Evolutionary conservation across 768 basidiomycete genomes (phyloP), one percentile per base, ranked within the genome.

Genomic region (Obba rivulosa): DNA sequence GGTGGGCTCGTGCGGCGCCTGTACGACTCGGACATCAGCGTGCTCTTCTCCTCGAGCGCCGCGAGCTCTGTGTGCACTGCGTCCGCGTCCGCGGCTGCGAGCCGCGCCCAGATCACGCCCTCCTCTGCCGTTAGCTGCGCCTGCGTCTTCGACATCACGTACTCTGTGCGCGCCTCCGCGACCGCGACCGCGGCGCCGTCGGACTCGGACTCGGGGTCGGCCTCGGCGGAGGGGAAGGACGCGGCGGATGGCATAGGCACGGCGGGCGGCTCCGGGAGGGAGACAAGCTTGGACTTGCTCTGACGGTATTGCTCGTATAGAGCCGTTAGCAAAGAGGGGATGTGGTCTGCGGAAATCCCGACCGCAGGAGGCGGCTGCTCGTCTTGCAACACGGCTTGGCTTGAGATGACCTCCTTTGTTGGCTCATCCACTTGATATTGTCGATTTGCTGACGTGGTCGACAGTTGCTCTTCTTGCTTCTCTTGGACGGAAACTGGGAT

Each of bases 91-190:
- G 62, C 48, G 53, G 67, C 52, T 28, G 59, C 57, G 18, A 62
- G 59, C 9, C 50, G 48, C 4, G 72, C 58, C 87, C 86, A 87
- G 40, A 89, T 57, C 28, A 63, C 62, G 24, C 77, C 78, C 62
- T 90, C 87, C 37, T 83, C 78, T 3, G 76, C 48, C 2, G 73
- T 74, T 36, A 89, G 71, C 49, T 79, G 73, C 31, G 75, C 64
- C 54, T 89, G 87, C 2, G 69, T 68, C 58, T 80, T 85, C 37
- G 83, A 81, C 73, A 83, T 74, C 17, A 69, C 69, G 48, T 75
- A 69, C 40, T 75, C 76, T 28, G 65, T 61, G 16, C 60, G 66
- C 1, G 64, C 66, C 10, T 74, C 73, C 3, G 61, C 65, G 37
- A 62, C 51, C 34, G 67, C 66, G 23, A 46, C 43, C 3, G 36